A percentile compares a stretch with the other conserved stretches of the same genome.
Conservation (phyloP, 2,329 filamentous ascomycete species). For the Colletotrichum somersetense region DNA sequence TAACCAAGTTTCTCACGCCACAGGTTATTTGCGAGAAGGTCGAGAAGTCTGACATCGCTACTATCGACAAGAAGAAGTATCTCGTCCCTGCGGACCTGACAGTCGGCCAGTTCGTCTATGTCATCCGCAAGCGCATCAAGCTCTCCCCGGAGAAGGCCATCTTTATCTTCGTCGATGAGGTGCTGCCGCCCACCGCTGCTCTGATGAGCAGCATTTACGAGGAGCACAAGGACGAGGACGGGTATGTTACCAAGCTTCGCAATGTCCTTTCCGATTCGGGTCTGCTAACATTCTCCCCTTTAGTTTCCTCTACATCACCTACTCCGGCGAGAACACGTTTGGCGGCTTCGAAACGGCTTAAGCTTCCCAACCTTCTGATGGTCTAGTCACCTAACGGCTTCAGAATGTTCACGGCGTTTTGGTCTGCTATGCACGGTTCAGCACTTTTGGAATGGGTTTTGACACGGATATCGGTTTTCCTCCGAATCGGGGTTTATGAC, state of each 20-base stretch:
- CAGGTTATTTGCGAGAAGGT: conserved; percentile 99
- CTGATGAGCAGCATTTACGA: conserved; percentile 99
- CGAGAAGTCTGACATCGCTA: conserved; percentile 98
- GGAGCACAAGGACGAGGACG: conserved; percentile 92
- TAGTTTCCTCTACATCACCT: conserved; percentile 98
- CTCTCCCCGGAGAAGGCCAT: conserved; percentile 99
- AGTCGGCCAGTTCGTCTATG: conserved; percentile 99
- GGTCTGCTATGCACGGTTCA: conserved; percentile 39
- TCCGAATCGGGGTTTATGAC: conserved; percentile 28
- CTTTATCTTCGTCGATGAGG: conserved; percentile 99
- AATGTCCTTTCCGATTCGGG: not conserved
- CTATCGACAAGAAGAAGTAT: conserved; percentile 99
- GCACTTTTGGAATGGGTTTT: conserved; percentile 40
- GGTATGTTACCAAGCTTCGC: conserved; percentile 57
- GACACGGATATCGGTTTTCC: conserved; percentile 34
- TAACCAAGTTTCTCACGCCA: conserved; percentile 43
- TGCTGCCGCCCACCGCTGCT: conserved; percentile 93
- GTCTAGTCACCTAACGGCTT: conserved; percentile 28
- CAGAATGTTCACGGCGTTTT: conserved; percentile 42
- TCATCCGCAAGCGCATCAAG: conserved; percentile 99
- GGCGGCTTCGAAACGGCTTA: conserved; percentile 66
- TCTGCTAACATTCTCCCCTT: conserved; percentile 10
- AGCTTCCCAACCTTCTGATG: conserved; percentile 42
- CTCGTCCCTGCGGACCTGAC: conserved; percentile 97
- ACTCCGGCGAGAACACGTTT: conserved; percentile 99